These are phyloP conservation scores for Chlamydomonas sphaeroides DNA, from an alignment of 139 green algal species.

Conservation along the genomic window DNA sequence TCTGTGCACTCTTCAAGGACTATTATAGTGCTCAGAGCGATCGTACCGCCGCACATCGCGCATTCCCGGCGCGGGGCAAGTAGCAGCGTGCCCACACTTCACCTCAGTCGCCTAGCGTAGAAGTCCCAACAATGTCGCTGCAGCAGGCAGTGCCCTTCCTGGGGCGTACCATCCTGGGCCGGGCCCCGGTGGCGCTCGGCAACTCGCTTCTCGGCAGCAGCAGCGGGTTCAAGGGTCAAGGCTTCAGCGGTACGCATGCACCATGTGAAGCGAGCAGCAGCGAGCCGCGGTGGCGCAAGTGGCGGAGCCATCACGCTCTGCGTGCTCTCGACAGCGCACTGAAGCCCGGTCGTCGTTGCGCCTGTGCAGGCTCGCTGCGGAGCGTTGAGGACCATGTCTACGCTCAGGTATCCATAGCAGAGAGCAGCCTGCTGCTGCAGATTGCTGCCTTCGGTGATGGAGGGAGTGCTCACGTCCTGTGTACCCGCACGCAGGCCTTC, in stretches of 20 bases:
- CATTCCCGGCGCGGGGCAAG: no score
- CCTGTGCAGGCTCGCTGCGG: slow-evolving; percentile 13
- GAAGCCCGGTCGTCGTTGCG: background rate
- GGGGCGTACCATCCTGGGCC: slow-evolving; percentile 24
- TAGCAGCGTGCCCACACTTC: no score
- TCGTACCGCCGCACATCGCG: no score
- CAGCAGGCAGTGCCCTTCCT: slow-evolving; percentile 24
- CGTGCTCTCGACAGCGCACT: slow-evolving; percentile 25
- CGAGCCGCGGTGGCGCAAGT: background rate
- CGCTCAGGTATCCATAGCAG: slow-evolving; percentile 3
- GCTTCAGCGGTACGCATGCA: slow-evolving; percentile 37
- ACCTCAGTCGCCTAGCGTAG: no score
- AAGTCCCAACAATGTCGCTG: slow-evolving; percentile 41
- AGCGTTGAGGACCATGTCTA: slow-evolving; percentile 30
- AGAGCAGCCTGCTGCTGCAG: background rate
- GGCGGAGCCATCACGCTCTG: background rate
- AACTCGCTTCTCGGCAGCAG: slow-evolving; percentile 18
- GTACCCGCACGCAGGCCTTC: slow-evolving; percentile 10
- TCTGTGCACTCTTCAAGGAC: no score
- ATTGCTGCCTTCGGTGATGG: slow-evolving; percentile 17
- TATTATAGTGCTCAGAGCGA: no score
- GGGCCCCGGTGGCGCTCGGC: slow-evolving; percentile 19
- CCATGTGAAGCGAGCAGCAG: background rate
- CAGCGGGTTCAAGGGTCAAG: slow-evolving; percentile 36
- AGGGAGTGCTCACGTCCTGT: background rate